phyloP scores from a whole-genome alignment of 345 rosid species.

The Hibiscus syriacus region DNA sequence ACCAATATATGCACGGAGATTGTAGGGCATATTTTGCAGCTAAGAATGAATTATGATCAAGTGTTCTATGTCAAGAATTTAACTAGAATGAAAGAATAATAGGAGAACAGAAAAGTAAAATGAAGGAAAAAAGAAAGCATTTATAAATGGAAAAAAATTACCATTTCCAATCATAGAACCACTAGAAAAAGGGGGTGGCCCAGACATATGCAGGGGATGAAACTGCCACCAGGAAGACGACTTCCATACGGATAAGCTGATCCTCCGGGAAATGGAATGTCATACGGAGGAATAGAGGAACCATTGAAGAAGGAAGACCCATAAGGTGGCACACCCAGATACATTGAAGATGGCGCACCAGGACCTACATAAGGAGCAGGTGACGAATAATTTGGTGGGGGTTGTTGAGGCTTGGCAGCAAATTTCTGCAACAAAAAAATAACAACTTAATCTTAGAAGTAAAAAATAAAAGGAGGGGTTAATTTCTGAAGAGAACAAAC shows the following conservation, averaged over 20 bases:
- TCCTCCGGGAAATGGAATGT: slow-evolving; percentile 78
- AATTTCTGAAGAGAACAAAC: not conserved
- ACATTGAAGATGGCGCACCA: slow-evolving; percentile 73
- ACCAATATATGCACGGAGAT: not conserved
- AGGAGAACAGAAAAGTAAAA: not conserved
- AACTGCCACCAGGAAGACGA: slow-evolving; percentile 72
- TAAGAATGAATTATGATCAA: not conserved
- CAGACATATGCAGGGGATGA: slow-evolving; percentile 73
- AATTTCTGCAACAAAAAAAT: slow-evolving; percentile 43
- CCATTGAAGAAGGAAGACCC: slow-evolving; percentile 78
- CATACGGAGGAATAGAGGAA: slow-evolving; percentile 79
- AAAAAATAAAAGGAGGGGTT: not conserved
- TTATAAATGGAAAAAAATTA: slow-evolving; percentile 13
- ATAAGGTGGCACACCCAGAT: slow-evolving; percentile 87
- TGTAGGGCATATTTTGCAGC: not conserved
- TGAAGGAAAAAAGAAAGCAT: not conserved
- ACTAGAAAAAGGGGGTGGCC: slow-evolving; percentile 74
- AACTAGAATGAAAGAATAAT: not conserved
- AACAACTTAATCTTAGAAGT: not conserved
- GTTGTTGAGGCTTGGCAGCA: slow-evolving; percentile 68
- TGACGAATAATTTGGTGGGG: slow-evolving; percentile 52
- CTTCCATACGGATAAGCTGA: slow-evolving; percentile 79
- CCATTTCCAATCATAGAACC: slow-evolving; percentile 90
- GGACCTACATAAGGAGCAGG: slow-evolving; percentile 75
- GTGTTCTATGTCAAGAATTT: not conserved